phyloP scores from a whole-genome alignment of 495 filamentous ascomycete species.

The Penicillium subrubescens region DNA sequence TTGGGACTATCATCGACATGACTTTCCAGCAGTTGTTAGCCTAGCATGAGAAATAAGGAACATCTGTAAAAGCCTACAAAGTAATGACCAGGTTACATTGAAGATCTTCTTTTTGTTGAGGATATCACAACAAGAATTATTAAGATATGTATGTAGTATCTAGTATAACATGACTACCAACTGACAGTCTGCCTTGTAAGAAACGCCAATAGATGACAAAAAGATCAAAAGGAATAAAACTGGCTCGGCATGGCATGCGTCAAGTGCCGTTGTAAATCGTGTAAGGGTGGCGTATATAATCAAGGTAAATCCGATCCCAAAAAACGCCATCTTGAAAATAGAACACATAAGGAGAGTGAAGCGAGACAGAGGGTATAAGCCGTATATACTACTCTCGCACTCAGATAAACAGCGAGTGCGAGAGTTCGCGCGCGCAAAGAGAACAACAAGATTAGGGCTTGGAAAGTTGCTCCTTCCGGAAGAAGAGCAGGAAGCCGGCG shows the following conservation, averaged over 20 bases:
- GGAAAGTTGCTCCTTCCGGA: conserved; percentile 34
- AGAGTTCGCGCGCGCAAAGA: not conserved
- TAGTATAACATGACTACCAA: not conserved
- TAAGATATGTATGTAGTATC: not conserved
- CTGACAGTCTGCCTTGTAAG: not conserved
- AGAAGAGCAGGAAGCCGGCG: conserved; percentile 67
- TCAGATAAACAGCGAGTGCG: not conserved
- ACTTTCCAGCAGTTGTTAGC: too few relatives aligned
- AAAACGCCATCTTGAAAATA: not conserved
- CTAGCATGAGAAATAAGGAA: not conserved
- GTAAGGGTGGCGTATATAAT: not conserved
- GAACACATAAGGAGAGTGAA: not conserved
- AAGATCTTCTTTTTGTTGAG: not conserved
- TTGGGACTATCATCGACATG: too few relatives aligned
- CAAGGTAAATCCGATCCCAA: not conserved
- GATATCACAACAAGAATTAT: not conserved
- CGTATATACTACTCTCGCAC: conserved; percentile 4
- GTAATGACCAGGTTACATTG: too few relatives aligned
- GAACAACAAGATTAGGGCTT: conserved; percentile 5
- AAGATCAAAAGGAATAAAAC: not conserved
- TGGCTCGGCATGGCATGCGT: not conserved
- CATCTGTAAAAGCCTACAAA: not conserved
- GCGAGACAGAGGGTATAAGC: conserved; percentile 5
- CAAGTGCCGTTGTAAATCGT: not conserved
- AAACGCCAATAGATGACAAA: not conserved